Conservation (phyloP, 2,329 filamentous ascomycete species). For the Xylaria sp. region DNA sequence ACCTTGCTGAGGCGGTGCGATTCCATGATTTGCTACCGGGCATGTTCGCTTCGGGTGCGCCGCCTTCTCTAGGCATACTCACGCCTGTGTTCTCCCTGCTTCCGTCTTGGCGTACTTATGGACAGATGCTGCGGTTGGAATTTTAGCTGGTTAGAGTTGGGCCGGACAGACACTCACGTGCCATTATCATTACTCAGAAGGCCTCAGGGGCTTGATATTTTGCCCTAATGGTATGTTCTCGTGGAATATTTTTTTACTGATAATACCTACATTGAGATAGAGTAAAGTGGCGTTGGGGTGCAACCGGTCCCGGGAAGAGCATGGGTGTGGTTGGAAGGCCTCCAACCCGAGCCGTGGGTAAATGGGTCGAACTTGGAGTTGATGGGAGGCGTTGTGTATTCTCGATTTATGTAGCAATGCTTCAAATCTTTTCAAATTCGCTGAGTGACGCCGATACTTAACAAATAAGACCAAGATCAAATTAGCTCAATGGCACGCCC, state of each 20-base stretch:
- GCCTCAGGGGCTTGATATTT: no score
- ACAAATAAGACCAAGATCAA: background rate
- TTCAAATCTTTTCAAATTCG: background rate
- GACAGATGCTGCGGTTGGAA: slow-evolving; percentile 31
- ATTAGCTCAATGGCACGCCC: background rate
- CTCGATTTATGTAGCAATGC: background rate
- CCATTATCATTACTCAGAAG: no score
- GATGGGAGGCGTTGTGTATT: background rate
- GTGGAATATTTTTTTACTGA: background rate
- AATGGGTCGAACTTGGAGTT: background rate
- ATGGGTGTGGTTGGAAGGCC: background rate
- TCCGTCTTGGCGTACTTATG: slow-evolving; percentile 32
- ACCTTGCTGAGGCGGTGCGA: slow-evolving; percentile 24
- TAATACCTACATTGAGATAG: background rate
- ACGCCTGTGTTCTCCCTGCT: slow-evolving; percentile 34
- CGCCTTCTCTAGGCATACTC: slow-evolving; percentile 25
- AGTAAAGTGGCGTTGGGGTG: background rate
- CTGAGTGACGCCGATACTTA: background rate
- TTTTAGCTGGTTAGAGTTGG: slow-evolving; percentile 14
- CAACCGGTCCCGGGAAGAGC: background rate
- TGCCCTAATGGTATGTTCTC: no score
- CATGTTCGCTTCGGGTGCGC: slow-evolving; percentile 25
- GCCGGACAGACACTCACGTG: no score
- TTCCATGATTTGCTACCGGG: slow-evolving; percentile 33
- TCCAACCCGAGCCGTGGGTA: background rate